Base-by-base conservation (phyloP, 1,139 yeast genomes). In the Yamadazyma sp. region DNA sequence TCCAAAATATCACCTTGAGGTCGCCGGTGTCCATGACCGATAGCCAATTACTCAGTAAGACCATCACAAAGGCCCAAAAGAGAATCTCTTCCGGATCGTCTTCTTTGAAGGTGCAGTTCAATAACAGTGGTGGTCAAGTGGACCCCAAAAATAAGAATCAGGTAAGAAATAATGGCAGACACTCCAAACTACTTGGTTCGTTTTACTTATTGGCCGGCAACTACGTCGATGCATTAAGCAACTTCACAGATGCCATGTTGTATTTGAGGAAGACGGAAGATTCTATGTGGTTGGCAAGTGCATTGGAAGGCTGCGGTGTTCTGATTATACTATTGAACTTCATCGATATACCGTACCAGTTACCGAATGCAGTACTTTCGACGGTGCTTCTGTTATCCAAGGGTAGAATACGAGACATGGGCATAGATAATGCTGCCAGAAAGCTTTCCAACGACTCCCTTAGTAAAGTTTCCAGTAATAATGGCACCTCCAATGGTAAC, bases 211-310 rank as follows among this genome's bases (percentile, higher is more conserved):
- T 92, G 33, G 84, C 96, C 0, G 98, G 98, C 0, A 77, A 86
- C 42, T 73, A 84, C 38, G 59, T 70, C 11, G 87, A 82, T 42
- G 95, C 97, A 0, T 56, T 89, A 38, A 68, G 72, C 23, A 78
- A 80, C 42, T 85, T 89, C 48, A 73, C 82, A 10, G 96, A 89
- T 29, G 82, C 97, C 0, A 73, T 86, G 2, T 53, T 68, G 2
- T 65, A 74, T 26, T 62, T 89, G 39, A 78, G 78, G 43, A 70
- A 78, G 24, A 70, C 82, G 1, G 82, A 81, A 36, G 98, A 92
- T 57, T 76, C 77, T 52, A 64, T 92, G 15, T 92, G 98, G 98
- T 70, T 87, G 20, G 97, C 84, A 0, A 83, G 92, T 31, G 81
- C 96, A 0, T 57, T 90, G 15, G 97, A 89, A 51, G 89, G 94